These are phyloP conservation scores for Trichomonas vaginalis DNA, from an alignment of 208 protist species.

Conservation along the genomic window DNA sequence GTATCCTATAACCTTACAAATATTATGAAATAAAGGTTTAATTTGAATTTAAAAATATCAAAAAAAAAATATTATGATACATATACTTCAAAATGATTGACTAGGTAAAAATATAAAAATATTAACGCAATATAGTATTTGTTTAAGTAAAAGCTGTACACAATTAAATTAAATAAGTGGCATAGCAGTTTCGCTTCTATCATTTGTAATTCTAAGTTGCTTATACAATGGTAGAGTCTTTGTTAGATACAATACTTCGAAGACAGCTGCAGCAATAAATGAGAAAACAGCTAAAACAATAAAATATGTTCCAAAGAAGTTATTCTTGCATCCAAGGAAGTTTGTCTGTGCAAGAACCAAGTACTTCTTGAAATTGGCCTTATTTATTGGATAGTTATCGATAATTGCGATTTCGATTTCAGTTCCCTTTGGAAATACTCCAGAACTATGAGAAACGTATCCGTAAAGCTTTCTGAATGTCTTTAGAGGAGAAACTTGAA, in stretches of 20 bases:
- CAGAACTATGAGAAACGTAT: slow-evolving; percentile 54
- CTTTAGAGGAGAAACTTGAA: slow-evolving; percentile 73
- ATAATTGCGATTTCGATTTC: background rate
- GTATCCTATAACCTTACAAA: too few relatives aligned
- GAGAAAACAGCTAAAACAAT: slow-evolving; percentile 52
- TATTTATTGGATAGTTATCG: slow-evolving; percentile 46
- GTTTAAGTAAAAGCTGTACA: background rate
- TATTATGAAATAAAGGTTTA: background rate
- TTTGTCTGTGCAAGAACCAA: slow-evolving; percentile 70
- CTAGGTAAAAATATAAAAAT: background rate
- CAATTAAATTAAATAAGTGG: background rate
- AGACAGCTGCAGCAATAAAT: background rate
- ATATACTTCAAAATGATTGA: background rate
- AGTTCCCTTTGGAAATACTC: background rate
- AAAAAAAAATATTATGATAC: background rate
- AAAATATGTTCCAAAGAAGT: slow-evolving; percentile 70
- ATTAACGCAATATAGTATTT: too few relatives aligned
- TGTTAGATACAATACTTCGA: background rate
- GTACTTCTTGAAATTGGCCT: slow-evolving; percentile 72
- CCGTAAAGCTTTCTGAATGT: slow-evolving; percentile 87
- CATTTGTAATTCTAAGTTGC: background rate
- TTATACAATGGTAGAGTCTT: background rate
- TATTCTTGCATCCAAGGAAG: slow-evolving; percentile 77
- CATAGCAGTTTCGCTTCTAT: background rate
- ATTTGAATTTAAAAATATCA: background rate